Evolutionary conservation across 805 yeast species (phyloP).

Genomic region (Saturnispora zaruensis): DNA sequence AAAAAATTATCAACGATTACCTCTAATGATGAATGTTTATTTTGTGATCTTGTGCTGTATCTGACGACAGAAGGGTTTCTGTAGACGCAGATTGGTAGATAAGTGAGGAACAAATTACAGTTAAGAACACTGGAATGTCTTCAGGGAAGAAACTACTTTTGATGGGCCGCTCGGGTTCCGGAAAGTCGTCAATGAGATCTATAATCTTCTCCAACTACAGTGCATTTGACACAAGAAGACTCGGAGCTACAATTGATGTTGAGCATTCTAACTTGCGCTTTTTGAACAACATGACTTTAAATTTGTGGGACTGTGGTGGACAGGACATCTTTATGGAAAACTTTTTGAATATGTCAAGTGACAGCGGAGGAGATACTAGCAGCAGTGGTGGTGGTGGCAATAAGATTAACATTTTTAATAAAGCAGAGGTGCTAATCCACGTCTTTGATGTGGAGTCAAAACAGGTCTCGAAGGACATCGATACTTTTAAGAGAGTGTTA

Average conservation of each 20-base stretch:
- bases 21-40: not conserved
- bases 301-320: conserved; percentile 98
- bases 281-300: conserved; percentile 89
- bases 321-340: conserved; percentile 96
- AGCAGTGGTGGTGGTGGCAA: conserved; percentile 28
- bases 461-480: conserved; percentile 87
- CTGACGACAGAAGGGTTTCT: not conserved
- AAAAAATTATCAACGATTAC: not conserved
- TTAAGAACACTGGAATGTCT: conserved; percentile 11
- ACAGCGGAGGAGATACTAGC: conserved; percentile 10
- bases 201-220: conserved; percentile 93
- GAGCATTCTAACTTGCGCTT: conserved; percentile 92
- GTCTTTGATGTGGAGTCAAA: conserved; percentile 94
- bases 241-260: conserved; percentile 98
- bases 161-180: conserved; percentile 94
- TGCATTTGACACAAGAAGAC: conserved; percentile 89
- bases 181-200: conserved; percentile 95
- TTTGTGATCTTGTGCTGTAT: not conserved
- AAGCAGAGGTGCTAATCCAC: conserved; percentile 92
- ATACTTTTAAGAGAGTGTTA: conserved; percentile 77
- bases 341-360: conserved; percentile 34
- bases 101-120: not conserved
- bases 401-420: conserved; percentile 77
- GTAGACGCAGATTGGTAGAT: not conserved
- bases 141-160: conserved; percentile 52